phyloP scores from a whole-genome alignment of 2,329 filamentous ascomycete species.

The Gyromitra esculenta region DNA sequence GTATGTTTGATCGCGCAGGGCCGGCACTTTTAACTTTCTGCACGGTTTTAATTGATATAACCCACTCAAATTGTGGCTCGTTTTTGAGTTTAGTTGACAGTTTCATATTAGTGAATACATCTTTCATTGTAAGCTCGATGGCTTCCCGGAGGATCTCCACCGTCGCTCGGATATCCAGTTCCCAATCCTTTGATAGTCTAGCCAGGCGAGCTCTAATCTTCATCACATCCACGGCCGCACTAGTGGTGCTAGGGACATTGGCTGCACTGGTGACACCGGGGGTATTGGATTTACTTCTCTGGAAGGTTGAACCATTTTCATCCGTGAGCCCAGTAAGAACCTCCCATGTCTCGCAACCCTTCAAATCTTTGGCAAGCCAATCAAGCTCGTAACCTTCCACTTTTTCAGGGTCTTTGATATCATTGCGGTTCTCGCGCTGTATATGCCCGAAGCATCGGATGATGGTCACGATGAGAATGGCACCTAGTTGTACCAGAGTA shows the following conservation, averaged over 20 bases:
- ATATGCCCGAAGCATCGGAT: conserved; percentile 44
- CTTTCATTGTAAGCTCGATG: conserved; percentile 16
- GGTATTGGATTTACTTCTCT: too few relatives aligned
- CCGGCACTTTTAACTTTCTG: background rate
- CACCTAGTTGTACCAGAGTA: conserved; percentile 40
- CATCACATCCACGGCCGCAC: background rate
- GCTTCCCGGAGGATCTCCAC: background rate
- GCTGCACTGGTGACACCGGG: too few relatives aligned
- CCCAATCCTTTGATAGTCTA: background rate
- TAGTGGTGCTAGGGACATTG: too few relatives aligned
- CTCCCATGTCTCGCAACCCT: conserved; percentile 7
- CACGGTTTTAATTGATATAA: too few relatives aligned
- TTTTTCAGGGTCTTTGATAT: conserved; percentile 14
- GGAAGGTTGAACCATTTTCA: too few relatives aligned
- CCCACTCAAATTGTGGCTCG: too few relatives aligned
- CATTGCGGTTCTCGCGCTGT: background rate
- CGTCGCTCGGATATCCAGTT: background rate
- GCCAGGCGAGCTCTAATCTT: conserved; percentile 10
- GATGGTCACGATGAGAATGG: conserved; percentile 44
- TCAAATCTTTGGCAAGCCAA: conserved; percentile 7
- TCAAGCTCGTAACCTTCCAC: conserved; percentile 39
- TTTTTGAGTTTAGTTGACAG: too few relatives aligned
- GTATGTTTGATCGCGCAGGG: too few relatives aligned
- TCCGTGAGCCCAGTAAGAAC: background rate
- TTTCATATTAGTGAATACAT: background rate